These are phyloP conservation scores for Imleria badia DNA, from an alignment of 768 basidiomycete species.

Conservation along the genomic window DNA sequence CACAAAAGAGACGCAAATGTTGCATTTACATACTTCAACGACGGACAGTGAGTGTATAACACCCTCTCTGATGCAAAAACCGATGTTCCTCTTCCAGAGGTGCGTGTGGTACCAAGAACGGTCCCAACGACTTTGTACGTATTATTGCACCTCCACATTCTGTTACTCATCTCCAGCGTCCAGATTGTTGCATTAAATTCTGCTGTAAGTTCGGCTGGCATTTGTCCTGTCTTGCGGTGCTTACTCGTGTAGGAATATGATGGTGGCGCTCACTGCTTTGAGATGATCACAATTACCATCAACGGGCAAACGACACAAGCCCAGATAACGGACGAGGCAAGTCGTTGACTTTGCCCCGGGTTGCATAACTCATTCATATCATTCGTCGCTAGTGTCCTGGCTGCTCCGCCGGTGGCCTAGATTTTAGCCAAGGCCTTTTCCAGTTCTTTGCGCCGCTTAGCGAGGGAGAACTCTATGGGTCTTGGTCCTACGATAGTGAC, in stretches of 20 bases:
- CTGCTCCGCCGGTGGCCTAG: constrained; percentile 43
- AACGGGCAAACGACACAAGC: constrained; percentile 40
- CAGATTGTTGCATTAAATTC: constrained; percentile 48
- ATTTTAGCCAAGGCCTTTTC: constrained; percentile 49
- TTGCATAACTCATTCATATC: neutral
- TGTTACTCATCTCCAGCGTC: neutral
- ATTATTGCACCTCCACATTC: neutral
- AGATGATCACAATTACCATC: constrained; percentile 43
- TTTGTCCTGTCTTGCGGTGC: neutral
- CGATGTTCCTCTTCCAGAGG: constrained; percentile 32
- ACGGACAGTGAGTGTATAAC: constrained; percentile 23
- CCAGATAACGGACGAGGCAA: constrained; percentile 44
- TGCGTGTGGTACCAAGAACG: constrained; percentile 36
- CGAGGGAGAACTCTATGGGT: constrained; percentile 38
- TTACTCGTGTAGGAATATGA: constrained; percentile 37
- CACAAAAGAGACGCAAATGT: constrained; percentile 19
- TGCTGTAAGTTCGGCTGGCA: constrained; percentile 29
- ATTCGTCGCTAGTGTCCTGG: constrained; percentile 34
- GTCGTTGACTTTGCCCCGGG: constrained; percentile 4
- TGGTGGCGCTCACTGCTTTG: constrained; percentile 42
- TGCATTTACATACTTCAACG: constrained; percentile 28
- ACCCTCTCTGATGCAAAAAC: neutral
- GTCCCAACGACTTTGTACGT: constrained; percentile 29
- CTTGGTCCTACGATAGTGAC: constrained; percentile 39
- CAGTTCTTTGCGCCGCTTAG: constrained; percentile 34